phyloP scores from a whole-genome alignment of 1,284 basidiomycete species.

The Rhodotorula sp. region DNA sequence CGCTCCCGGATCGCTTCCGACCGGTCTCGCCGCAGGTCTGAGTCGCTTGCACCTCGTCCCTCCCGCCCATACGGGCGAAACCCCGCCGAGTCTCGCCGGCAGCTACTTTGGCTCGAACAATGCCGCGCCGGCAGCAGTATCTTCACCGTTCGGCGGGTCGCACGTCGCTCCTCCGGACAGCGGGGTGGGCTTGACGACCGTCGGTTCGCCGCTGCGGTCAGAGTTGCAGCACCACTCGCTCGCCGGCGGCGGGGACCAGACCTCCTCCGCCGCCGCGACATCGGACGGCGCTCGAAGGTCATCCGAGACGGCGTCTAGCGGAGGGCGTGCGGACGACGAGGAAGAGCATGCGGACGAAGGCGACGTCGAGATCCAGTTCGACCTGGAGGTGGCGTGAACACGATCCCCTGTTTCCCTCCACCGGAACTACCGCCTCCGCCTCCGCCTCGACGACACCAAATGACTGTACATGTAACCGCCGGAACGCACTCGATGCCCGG shows the following conservation, averaged over 20 bases:
- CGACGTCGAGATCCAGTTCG: slow-evolving; percentile 35
- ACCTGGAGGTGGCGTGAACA: slow-evolving; percentile 25
- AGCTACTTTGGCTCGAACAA: not conserved
- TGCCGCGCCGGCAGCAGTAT: not conserved
- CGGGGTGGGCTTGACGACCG: not conserved
- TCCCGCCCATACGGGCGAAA: slow-evolving; percentile 35
- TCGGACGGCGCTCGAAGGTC: not conserved
- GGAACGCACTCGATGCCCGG: too few species aligned
- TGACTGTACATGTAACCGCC: too few species aligned
- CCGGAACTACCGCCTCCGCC: not conserved
- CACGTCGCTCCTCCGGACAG: not conserved
- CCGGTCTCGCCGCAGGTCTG: slow-evolving; percentile 37
- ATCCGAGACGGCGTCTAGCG: not conserved
- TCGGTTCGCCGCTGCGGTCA: not conserved
- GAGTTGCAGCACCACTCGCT: not conserved
- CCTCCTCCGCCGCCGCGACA: not conserved
- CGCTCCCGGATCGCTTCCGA: slow-evolving; percentile 30
- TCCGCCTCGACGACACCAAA: too few species aligned
- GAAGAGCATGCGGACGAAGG: slow-evolving; percentile 1
- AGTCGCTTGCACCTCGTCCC: slow-evolving; percentile 34
- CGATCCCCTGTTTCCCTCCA: not conserved
- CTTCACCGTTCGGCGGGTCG: not conserved
- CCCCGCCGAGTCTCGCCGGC: slow-evolving; percentile 15
- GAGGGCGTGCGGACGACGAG: slow-evolving; percentile 4
- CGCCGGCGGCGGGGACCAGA: not conserved